phyloP scores from a whole-genome alignment of 352 stramenopile species.

The Globisporangium radiosum region DNA sequence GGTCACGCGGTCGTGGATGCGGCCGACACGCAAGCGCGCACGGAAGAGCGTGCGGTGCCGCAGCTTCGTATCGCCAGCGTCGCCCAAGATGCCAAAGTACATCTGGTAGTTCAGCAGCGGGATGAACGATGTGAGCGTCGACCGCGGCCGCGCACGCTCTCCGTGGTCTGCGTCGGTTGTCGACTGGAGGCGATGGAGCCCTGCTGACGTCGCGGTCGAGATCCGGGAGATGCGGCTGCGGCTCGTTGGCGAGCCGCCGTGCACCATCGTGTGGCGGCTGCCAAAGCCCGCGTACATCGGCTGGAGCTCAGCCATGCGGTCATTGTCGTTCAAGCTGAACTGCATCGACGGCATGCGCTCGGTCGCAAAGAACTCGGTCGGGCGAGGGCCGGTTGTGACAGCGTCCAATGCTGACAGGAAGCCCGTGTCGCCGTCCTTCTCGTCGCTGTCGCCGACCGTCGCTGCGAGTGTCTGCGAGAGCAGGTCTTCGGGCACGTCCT shows the following conservation, averaged over 20 bases:
- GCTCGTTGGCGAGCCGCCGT: constrained; percentile 36
- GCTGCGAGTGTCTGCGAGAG: constrained; percentile 18
- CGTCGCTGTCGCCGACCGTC: constrained; percentile 25
- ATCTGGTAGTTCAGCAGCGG: constrained; percentile 72
- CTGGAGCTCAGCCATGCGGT: constrained; percentile 31
- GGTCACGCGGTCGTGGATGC: constrained; percentile 65
- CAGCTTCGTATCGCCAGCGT: constrained; percentile 29
- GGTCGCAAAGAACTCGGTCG: constrained; percentile 30
- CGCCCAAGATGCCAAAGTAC: constrained; percentile 50
- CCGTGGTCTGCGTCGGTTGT: constrained; percentile 16
- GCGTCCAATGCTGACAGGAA: constrained; percentile 13
- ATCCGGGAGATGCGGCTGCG: constrained; percentile 69
- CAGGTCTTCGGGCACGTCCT: constrained; percentile 21
- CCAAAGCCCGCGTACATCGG: constrained; percentile 70
- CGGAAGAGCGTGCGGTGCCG: constrained; percentile 51
- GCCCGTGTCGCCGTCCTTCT: constrained; percentile 6
- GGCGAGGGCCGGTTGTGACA: constrained; percentile 14
- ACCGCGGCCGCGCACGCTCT: constrained; percentile 26
- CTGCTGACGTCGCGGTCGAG: constrained; percentile 62
- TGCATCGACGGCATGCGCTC: constrained; percentile 64
- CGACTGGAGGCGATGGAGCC: constrained; percentile 23
- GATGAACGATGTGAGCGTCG: constrained; percentile 40
- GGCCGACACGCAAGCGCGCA: constrained; percentile 55
- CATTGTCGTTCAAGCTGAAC: constrained; percentile 48
- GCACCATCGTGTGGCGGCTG: constrained; percentile 8